Conservation (phyloP, 306 rosid genomes). For the Dryas octopetala region DNA sequence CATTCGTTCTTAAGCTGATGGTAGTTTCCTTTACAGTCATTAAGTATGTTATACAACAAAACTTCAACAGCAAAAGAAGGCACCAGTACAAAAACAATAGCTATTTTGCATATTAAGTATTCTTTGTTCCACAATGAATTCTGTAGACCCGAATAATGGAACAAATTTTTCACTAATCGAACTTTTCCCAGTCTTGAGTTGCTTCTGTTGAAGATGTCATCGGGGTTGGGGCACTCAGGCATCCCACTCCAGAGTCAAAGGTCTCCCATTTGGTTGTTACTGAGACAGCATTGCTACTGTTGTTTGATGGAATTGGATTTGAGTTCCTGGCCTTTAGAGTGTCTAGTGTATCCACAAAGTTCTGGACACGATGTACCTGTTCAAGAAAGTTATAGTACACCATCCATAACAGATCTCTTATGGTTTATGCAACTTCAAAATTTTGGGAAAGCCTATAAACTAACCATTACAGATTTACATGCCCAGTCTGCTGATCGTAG, state of each 20-base stretch:
- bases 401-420: conserved; percentile 19
- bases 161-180: conserved; percentile 38
- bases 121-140: conserved; percentile 9
- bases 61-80: conserved; percentile 20
- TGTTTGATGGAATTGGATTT: conserved; percentile 33
- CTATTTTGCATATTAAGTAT: conserved; percentile 17
- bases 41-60: conserved; percentile 13
- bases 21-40: conserved; percentile 1
- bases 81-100: conserved; percentile 17
- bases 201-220: conserved; percentile 45
- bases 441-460: background rate
- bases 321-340: conserved; percentile 58
- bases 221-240: conserved; percentile 58
- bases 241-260: conserved; percentile 62
- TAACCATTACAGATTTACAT: background rate
- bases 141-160: conserved; percentile 1
- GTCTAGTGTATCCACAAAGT: conserved; percentile 63
- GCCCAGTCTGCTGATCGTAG: background rate
- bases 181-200: conserved; percentile 50
- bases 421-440: background rate
- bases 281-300: conserved; percentile 48
- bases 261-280: conserved; percentile 70
- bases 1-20: conserved; percentile 5
- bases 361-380: conserved; percentile 84
- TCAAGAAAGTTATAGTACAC: conserved; percentile 4